A percentile compares a stretch with the other conserved stretches of the same genome.
phyloP scores from a whole-genome alignment of 2,329 filamentous ascomycete genomes.

The Aureobasidium sp. region DNA sequence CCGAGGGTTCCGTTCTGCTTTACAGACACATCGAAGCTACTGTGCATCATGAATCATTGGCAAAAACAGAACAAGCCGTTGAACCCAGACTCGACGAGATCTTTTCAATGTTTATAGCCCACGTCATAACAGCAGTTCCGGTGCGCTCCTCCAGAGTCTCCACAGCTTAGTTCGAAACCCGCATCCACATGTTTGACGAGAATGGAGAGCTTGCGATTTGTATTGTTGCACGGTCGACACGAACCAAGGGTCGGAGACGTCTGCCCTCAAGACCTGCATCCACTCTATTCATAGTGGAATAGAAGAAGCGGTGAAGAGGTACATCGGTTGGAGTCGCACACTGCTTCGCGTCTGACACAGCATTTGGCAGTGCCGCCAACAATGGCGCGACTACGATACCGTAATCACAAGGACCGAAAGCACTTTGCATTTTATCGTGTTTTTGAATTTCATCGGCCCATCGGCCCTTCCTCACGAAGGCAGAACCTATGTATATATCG shows the following conservation, averaged over 20 bases:
- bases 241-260: neutral
- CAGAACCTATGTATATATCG: slow-evolving; percentile 8
- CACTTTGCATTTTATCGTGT: neutral
- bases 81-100: neutral
- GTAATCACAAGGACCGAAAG: neutral
- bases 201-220: slow-evolving; percentile 1
- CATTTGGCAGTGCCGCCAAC: neutral
- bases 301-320: slow-evolving; percentile 9
- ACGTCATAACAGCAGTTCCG: neutral
- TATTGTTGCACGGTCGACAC: neutral
- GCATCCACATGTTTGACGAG: neutral
- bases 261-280: neutral
- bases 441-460: slow-evolving; percentile 7
- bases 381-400: neutral
- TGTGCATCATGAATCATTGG: neutral
- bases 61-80: slow-evolving; percentile 1
- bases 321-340: neutral
- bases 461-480: slow-evolving; percentile 4
- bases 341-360: neutral
- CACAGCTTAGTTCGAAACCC: neutral
- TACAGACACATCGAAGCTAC: neutral
- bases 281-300: neutral
- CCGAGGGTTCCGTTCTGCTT: neutral
- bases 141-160: neutral
- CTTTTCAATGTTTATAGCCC: neutral